A percentile compares a stretch with the other conserved stretches of the same genome.
phyloP scores from a whole-genome alignment of 2,329 filamentous ascomycete species.

The Anthostomella pinea region DNA sequence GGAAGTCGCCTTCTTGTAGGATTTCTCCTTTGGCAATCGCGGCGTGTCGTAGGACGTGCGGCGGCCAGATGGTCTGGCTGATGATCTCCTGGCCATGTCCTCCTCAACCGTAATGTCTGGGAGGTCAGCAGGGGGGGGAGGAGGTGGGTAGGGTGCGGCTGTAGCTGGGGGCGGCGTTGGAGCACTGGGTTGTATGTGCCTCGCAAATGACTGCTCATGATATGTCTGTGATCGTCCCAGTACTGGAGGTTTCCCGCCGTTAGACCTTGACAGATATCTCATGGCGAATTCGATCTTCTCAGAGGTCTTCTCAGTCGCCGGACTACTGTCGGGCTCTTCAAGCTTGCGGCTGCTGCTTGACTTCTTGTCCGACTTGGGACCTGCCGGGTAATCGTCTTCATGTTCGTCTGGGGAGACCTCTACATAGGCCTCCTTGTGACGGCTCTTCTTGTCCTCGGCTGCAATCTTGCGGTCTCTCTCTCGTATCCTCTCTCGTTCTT shows the following conservation, averaged over 20 bases:
- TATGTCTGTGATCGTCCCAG: slow-evolving; percentile 24
- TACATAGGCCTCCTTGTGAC: slow-evolving; percentile 22
- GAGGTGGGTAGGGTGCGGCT: slow-evolving; percentile 21
- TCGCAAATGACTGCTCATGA: slow-evolving; percentile 13
- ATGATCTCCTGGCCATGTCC: slow-evolving; percentile 23
- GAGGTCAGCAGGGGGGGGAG: slow-evolving; percentile 15
- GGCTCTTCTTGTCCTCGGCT: slow-evolving; percentile 27
- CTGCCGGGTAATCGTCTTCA: slow-evolving; percentile 19
- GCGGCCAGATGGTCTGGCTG: slow-evolving; percentile 20
- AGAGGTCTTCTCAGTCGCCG: slow-evolving; percentile 24
- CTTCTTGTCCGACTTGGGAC: slow-evolving; percentile 25
- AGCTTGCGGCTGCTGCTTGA: slow-evolving; percentile 24
- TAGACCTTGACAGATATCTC: slow-evolving; percentile 28
- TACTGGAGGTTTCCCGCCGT: slow-evolving; percentile 20
- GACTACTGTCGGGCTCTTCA: slow-evolving; percentile 21
- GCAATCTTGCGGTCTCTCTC: slow-evolving; percentile 31
- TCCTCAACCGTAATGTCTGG: slow-evolving; percentile 22
- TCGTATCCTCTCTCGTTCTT: slow-evolving; percentile 31
- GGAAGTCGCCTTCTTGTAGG: slow-evolving; percentile 26
- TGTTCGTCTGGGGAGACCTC: slow-evolving; percentile 20
- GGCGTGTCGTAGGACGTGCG: slow-evolving; percentile 30
- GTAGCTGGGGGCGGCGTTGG: slow-evolving; percentile 32
- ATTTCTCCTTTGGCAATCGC: slow-evolving; percentile 29
- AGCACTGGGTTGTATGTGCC: slow-evolving; percentile 23
- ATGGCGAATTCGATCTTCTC: slow-evolving; percentile 25